Conservation (phyloP, 352 stramenopile genomes). For the Sclerospora graminicola region DNA sequence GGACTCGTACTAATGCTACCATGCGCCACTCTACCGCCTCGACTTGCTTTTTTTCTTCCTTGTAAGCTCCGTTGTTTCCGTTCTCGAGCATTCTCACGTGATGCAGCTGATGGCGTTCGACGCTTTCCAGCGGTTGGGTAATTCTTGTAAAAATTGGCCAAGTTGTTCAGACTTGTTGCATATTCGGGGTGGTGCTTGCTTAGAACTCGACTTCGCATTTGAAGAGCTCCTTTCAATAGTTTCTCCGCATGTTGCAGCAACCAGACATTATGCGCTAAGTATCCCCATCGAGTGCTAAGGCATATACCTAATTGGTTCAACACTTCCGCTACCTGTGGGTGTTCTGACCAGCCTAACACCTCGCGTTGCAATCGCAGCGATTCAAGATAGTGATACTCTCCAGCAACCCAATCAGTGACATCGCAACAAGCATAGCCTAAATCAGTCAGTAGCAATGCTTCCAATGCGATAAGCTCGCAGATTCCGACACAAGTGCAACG, state of each 20-base stretch:
- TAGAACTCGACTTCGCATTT: slow-evolving; percentile 63
- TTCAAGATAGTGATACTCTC: slow-evolving; percentile 70
- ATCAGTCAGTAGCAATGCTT: slow-evolving; percentile 65
- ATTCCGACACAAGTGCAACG: slow-evolving; percentile 61
- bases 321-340: slow-evolving; percentile 70
- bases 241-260: slow-evolving; percentile 62
- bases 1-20: slow-evolving; percentile 15
- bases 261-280: slow-evolving; percentile 64
- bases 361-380: slow-evolving; percentile 68
- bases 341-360: slow-evolving; percentile 60
- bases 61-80: slow-evolving; percentile 6
- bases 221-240: slow-evolving; percentile 53
- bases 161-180: slow-evolving; percentile 73
- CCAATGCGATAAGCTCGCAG: slow-evolving; percentile 58
- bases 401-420: slow-evolving; percentile 65
- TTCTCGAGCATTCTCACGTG: slow-evolving; percentile 14
- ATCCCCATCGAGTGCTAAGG: slow-evolving; percentile 60
- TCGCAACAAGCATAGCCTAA: slow-evolving; percentile 70
- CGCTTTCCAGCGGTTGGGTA: slow-evolving; percentile 28
- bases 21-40: slow-evolving; percentile 2
- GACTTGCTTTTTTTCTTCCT: slow-evolving; percentile 10
- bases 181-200: slow-evolving; percentile 71
- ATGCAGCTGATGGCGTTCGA: slow-evolving; percentile 15
- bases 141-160: slow-evolving; percentile 82
- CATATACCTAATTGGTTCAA: slow-evolving; percentile 76